Evolutionary conservation across 129 eudicot species (phyloP), one percentile per base, ranked within the genome.

Genomic region (Logfia minima): DNA sequence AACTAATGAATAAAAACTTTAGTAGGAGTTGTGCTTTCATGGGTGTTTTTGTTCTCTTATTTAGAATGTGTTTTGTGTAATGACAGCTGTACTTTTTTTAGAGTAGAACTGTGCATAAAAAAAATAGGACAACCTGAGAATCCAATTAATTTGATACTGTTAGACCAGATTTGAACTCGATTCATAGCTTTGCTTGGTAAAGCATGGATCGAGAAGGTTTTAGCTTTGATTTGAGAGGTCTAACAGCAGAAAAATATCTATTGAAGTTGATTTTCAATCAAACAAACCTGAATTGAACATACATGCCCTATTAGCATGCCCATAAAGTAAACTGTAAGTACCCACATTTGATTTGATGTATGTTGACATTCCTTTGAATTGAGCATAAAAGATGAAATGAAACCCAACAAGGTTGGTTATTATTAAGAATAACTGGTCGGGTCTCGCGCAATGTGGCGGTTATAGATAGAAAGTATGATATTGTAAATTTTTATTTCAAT

Each of bases 1-100:
- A 72, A 34, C 26, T 64, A 79, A 29, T 66, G 76, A 80, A 41
- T 75, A 75, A 43, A 63, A 26, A 31, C 8, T 59, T n/a, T 59
- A 31, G 72, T 48, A 75, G 22, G 48, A n/a, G 31, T 65, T 64
- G 79, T 26, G 14, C 9, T 76, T 45, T 45, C 45, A 75, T 64
- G 72, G 72, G 7, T 45, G 7, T 64, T 26, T 75, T 3, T 64
- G 31, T 64, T 32, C n/a, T 29, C 69, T 66, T 66, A 34, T 14
- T 31, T n/a, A 66, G 70, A 18, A 55, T 29, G 19, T 18, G 14
- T 51, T 52, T 28, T 24, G 31, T 24, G 37, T 4, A 5, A 43
- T 51, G 5, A 45, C 51, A 45, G 17, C 4, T 43, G 16, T 70
- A 41, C 31, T 43, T 23, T 24, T 24, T 23, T 17, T 18, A 19